These are phyloP conservation scores for Xylaria sp. DNA, from an alignment of 2,329 filamentous ascomycete species.

Conservation along the genomic window DNA sequence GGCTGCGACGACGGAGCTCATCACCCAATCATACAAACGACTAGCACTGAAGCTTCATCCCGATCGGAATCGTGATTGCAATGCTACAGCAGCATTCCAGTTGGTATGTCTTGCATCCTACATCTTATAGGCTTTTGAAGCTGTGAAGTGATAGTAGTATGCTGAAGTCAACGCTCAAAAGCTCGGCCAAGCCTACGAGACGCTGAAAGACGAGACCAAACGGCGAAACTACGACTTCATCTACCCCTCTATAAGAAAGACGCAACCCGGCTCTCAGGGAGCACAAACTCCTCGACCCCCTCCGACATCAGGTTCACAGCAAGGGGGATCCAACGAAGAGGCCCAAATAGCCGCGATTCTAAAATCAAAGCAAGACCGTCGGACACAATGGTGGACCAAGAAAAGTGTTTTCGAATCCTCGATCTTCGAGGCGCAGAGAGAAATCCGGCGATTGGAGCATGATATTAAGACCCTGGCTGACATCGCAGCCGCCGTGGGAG, in stretches of 20 bases:
- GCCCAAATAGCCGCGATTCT: neutral
- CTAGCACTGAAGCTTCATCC: conserved; percentile 11
- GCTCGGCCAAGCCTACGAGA: conserved; percentile 15
- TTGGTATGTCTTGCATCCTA: neutral
- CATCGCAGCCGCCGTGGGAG: neutral
- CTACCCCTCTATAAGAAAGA: conserved; percentile 6
- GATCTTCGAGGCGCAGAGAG: neutral
- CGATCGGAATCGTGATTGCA: neutral
- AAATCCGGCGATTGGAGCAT: neutral
- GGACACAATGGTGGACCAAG: neutral
- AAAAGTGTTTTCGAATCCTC: neutral
- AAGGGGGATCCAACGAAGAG: neutral
- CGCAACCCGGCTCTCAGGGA: neutral
- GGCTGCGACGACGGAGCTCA: neutral
- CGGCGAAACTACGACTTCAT: conserved; percentile 13
- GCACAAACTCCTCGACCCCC: neutral
- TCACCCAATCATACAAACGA: conserved; percentile 1
- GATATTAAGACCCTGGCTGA: neutral
- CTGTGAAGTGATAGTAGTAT: neutral
- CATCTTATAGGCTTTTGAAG: too few species aligned
- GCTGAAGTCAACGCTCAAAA: neutral
- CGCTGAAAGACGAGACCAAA: conserved; percentile 10
- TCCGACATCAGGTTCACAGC: neutral
- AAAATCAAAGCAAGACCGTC: neutral
- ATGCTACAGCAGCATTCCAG: conserved; percentile 1